Conservation (phyloP, 345 rosid species). For the Ricinus communis region DNA sequence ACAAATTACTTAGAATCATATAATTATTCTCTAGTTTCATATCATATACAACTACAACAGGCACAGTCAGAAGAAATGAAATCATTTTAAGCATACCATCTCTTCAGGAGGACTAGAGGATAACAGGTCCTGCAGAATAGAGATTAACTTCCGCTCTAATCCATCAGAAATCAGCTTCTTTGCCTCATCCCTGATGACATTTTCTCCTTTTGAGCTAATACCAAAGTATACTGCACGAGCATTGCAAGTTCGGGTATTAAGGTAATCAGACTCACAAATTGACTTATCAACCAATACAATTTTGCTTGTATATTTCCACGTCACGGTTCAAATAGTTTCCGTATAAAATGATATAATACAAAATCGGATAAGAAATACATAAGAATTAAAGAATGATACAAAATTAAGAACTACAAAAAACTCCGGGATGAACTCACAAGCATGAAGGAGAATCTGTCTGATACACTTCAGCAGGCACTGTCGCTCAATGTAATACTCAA, state of each 20-base stretch:
- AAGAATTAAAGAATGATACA: background rate
- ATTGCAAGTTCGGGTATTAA: conserved; percentile 2
- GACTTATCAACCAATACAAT: background rate
- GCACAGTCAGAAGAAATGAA: conserved; percentile 2
- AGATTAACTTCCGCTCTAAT: conserved; percentile 62
- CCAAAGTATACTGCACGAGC: conserved; percentile 60
- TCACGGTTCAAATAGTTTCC: background rate
- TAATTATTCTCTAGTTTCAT: background rate
- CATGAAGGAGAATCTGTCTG: conserved; percentile 64
- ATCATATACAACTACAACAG: conserved; percentile 2
- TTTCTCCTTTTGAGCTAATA: conserved; percentile 43
- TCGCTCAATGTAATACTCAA: conserved; percentile 81
- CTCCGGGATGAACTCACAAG: conserved; percentile 49
- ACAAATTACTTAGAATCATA: too few species aligned
- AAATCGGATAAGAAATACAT: background rate
- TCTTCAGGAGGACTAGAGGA: conserved; percentile 61
- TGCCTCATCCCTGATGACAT: conserved; percentile 45
- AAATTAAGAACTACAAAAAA: background rate
- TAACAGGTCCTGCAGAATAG: conserved; percentile 55
- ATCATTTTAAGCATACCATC: conserved; percentile 50
- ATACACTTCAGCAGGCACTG: conserved; percentile 95
- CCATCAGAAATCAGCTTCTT: conserved; percentile 76
- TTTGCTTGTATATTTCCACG: background rate
- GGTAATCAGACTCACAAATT: background rate
- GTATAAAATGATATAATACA: background rate